phyloP scores from a whole-genome alignment of 306 rosid species.

The Cucurbita pepo region DNA sequence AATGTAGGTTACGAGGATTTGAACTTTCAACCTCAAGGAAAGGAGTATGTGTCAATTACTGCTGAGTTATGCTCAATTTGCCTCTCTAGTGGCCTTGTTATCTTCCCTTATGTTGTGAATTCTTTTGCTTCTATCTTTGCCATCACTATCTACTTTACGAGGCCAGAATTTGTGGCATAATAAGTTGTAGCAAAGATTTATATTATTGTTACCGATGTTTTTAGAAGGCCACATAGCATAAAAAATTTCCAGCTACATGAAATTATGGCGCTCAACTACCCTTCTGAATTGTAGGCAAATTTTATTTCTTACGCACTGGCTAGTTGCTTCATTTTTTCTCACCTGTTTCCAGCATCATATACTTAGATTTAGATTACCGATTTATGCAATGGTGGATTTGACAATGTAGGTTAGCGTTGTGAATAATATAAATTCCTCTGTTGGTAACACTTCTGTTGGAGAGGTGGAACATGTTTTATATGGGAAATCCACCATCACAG shows the following conservation, averaged over 20 bases:
- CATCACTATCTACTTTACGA: neutral
- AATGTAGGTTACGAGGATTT: too few relatives aligned
- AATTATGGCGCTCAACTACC: neutral
- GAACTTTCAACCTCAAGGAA: too few relatives aligned
- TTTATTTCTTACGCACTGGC: neutral
- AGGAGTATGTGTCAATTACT: too few relatives aligned
- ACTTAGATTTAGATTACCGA: neutral
- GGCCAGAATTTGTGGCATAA: neutral
- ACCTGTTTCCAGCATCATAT: neutral
- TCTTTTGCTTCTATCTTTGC: neutral
- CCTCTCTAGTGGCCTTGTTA: neutral
- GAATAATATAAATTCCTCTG: constrained; percentile 77
- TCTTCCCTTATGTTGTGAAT: neutral
- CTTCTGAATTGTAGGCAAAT: neutral
- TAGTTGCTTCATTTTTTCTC: neutral
- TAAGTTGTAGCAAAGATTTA: neutral
- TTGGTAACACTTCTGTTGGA: constrained; percentile 88
- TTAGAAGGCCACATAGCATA: neutral
- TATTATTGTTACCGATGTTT: neutral
- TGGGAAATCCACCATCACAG: constrained; percentile 81
- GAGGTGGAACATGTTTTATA: constrained; percentile 73
- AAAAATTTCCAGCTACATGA: neutral
- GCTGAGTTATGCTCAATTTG: too few relatives aligned
- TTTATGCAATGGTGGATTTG: neutral
- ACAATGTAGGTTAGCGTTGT: constrained; percentile 53